phyloP scores from a whole-genome alignment of 2,329 filamentous ascomycete genomes.

The Fusarium papillatum region DNA sequence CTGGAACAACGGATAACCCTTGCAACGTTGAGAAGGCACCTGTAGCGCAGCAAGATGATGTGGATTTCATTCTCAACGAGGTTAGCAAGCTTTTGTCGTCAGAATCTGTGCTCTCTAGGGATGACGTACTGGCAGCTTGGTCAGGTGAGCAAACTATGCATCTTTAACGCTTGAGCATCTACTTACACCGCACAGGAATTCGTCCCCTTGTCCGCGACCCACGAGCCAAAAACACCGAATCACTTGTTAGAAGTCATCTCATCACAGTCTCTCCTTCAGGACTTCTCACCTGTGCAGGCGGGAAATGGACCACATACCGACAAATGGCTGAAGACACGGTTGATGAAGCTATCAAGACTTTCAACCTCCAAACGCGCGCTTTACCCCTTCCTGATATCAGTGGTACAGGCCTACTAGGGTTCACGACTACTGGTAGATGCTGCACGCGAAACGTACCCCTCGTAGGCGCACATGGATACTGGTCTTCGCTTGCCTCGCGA shows the following conservation, averaged over 20 bases:
- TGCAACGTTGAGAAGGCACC: constrained; percentile 78
- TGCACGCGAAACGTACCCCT: constrained; percentile 82
- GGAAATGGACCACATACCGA: constrained; percentile 91
- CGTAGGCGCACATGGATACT: constrained; percentile 81
- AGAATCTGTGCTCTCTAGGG: constrained; percentile 80
- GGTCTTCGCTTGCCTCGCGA: constrained; percentile 49
- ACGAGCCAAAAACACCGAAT: constrained; percentile 85
- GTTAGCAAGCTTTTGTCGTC: constrained; percentile 82
- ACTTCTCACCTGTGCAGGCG: constrained; percentile 84
- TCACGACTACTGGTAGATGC: constrained; percentile 76
- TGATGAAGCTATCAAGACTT: constrained; percentile 80
- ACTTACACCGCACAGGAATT: constrained; percentile 61
- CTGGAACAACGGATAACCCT: constrained; percentile 84
- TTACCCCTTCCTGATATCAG: constrained; percentile 73
- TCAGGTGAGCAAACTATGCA: constrained; percentile 66
- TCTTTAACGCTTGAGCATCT: not conserved
- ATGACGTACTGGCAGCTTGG: constrained; percentile 86
- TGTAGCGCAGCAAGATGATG: constrained; percentile 81
- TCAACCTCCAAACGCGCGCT: constrained; percentile 68
- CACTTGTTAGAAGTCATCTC: constrained; percentile 86
- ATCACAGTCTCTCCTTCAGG: constrained; percentile 82
- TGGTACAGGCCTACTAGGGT: constrained; percentile 65
- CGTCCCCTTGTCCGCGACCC: constrained; percentile 86
- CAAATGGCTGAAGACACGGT: constrained; percentile 92
- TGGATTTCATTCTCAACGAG: constrained; percentile 86